These are phyloP conservation scores for Melampsora americana DNA, from an alignment of 1,284 basidiomycete species.

Conservation along the genomic window DNA sequence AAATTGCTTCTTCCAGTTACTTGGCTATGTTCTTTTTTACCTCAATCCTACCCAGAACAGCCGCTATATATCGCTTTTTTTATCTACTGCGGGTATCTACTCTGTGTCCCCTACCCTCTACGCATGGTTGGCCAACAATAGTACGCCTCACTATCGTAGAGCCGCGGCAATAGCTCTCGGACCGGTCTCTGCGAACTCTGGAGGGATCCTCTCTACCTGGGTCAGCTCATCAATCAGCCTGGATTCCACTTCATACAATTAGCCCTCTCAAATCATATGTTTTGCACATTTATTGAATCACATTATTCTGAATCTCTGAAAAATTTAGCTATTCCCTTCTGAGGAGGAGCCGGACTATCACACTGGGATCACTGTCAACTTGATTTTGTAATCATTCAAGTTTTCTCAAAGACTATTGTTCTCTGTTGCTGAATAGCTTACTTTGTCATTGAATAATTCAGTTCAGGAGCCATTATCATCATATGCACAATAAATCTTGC, in stretches of 20 bases:
- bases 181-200: constrained; percentile 32
- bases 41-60: neutral
- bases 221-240: neutral
- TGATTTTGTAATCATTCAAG: constrained; percentile 8
- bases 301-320: neutral
- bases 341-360: neutral
- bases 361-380: constrained; percentile 8
- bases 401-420: neutral
- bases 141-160: constrained; percentile 34
- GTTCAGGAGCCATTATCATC: constrained; percentile 10
- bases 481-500: constrained; percentile 23
- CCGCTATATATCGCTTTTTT: constrained; percentile 23
- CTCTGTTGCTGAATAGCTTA: neutral
- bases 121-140: constrained; percentile 43
- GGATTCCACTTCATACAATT: too few species aligned
- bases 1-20: constrained; percentile 11
- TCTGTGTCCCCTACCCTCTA: constrained; percentile 32
- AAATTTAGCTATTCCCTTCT: neutral
- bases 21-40: constrained; percentile 27
- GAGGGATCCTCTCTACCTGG: constrained; percentile 38
- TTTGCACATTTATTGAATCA: neutral
- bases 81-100: constrained; percentile 33
- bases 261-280: too few species aligned
- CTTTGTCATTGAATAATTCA: neutral
- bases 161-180: constrained; percentile 37